Base-by-base conservation (phyloP, 345 rosid species). In the Triadica sebifera region DNA sequence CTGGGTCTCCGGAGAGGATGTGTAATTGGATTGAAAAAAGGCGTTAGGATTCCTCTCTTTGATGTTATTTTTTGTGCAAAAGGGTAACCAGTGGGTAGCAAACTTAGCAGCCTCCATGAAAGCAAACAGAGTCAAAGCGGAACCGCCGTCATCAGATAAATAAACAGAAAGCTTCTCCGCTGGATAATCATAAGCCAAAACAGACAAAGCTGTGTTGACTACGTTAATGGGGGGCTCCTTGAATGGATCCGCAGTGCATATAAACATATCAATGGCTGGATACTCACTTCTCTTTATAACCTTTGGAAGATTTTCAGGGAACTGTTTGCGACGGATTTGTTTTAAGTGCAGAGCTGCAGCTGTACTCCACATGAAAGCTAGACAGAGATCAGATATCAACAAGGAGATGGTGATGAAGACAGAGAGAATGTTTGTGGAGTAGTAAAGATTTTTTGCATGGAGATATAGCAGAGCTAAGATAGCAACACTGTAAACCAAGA, bases 181-280 rank as follows among this genome's bases (percentile, higher is more conserved):
- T 5, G 97, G 98, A 78, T 93, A 93, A n/a, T 90, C 90, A 20
- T 87, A 93, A 0, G 89, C 91, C 93, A 93, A 80, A 55, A 85
- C 90, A 0, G 97, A 93, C 61, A 93, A 77, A 8, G 86, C 90
- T 2, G 98, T 90, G 79, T 90, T 91, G 65, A 84, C 94, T 50
- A 88, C 93, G 67, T 79, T 73, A 0, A 73, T 62, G 1, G 81
- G 81, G 7, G 81, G 81, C 74, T 78, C 81, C 47, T 73, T 78
- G 29, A 20, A 51, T 0, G 81, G 81, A 73, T 78, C 81, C 1
- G 81, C 81, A 5, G 81, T 78, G 69, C 97, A 90, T 63, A 93
- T 77, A 56, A 91, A 88, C 78, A 91, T 85, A 46, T 91, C 98
- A 58, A 93, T 1, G 2, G 20, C 67, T 6, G 77, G 77, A 39